A percentile compares a stretch with the other conserved stretches of the same genome.
phyloP scores from a whole-genome alignment of 1,284 basidiomycete species.

The Austroboletus rostrupii region DNA sequence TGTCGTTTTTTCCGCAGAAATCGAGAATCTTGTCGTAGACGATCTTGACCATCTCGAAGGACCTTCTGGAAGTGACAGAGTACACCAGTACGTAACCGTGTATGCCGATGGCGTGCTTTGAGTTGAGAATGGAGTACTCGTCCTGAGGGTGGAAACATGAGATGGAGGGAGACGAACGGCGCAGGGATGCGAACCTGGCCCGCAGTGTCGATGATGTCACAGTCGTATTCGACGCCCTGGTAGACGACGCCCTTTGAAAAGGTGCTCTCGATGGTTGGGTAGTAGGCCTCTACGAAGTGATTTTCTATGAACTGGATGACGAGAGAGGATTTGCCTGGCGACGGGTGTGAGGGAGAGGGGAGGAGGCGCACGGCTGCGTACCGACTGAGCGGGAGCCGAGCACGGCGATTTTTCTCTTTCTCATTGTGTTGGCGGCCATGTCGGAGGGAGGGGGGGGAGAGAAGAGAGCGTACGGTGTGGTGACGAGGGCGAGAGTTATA shows the following conservation, averaged over 20 bases:
- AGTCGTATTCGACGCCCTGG: slow-evolving; percentile 85
- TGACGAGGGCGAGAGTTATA: slow-evolving; percentile 14
- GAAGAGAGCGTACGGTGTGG: slow-evolving; percentile 13
- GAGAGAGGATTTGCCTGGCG: slow-evolving; percentile 74
- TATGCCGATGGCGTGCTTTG: slow-evolving; percentile 80
- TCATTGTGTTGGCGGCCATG: slow-evolving; percentile 59
- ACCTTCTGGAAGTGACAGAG: slow-evolving; percentile 86
- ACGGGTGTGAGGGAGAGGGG: slow-evolving; percentile 14
- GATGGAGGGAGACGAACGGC: background rate
- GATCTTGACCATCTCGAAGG: slow-evolving; percentile 95
- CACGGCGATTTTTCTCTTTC: slow-evolving; percentile 82
- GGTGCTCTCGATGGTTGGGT: slow-evolving; percentile 92
- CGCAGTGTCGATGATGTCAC: slow-evolving; percentile 98
- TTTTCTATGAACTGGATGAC: slow-evolving; percentile 72
- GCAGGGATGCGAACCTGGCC: slow-evolving; percentile 61
- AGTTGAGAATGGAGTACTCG: slow-evolving; percentile 81
- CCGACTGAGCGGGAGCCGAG: slow-evolving; percentile 80
- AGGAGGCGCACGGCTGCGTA: slow-evolving; percentile 33
- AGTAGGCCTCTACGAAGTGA: slow-evolving; percentile 78
- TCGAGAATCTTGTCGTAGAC: slow-evolving; percentile 97
- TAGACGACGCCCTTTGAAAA: slow-evolving; percentile 83
- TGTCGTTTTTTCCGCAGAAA: slow-evolving; percentile 84
- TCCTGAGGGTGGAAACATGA: slow-evolving; percentile 41
- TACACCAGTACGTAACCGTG: slow-evolving; percentile 91
- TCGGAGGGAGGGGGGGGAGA: slow-evolving; percentile 10